Evolutionary conservation across 495 filamentous ascomycete genomes (phyloP), one percentile per base, ranked within the genome.

Genomic region (Penicillium alfredii): DNA sequence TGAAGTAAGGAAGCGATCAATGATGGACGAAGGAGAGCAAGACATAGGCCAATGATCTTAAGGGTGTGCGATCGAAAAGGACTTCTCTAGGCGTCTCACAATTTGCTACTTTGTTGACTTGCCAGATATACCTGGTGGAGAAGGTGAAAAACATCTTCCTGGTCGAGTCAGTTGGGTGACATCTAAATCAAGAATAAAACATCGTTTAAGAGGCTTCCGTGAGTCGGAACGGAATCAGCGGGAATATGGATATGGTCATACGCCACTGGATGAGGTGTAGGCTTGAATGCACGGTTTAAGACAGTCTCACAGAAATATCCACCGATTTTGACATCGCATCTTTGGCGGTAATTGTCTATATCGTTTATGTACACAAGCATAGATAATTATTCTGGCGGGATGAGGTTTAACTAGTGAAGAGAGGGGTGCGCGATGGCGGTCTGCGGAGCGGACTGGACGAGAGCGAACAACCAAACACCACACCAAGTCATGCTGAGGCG

Each of bases 181-280:
- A 35, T 44, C 39, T 11, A 53, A 18, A 34, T 56, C 53, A 18
- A 56, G 35, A 25, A 56, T 45, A 20, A 56, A 56, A 42, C 49
- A 56, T 18, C 43, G 11, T 30, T 47, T 48, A 3, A 56, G 18
- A 8, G 49, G 45, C 4, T 42, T n/a, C 4, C 3, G 8, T 4
- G 53, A 47, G 25, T 50, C n/a, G n/a, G n/a, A n/a, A n/a, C 45
- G 15, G 50, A 56, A 32, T 53, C 45, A 4, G 38, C 36, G 13
- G 53, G 53, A 16, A 56, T 50, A 28, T 56, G 53, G 29, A 53
- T 28, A 28, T 53, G 45, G 33, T 56, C 49, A 24, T 56, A 56
- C 2, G 35, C 45, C 7, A 37, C 10, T 3, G 49, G 49, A 8
- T 37, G 33, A 16, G 38, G 42, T 9, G 23, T 24, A 8, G 42